Evolutionary conservation across 495 filamentous ascomycete species (phyloP).

Genomic region (Tuber calosporum): DNA sequence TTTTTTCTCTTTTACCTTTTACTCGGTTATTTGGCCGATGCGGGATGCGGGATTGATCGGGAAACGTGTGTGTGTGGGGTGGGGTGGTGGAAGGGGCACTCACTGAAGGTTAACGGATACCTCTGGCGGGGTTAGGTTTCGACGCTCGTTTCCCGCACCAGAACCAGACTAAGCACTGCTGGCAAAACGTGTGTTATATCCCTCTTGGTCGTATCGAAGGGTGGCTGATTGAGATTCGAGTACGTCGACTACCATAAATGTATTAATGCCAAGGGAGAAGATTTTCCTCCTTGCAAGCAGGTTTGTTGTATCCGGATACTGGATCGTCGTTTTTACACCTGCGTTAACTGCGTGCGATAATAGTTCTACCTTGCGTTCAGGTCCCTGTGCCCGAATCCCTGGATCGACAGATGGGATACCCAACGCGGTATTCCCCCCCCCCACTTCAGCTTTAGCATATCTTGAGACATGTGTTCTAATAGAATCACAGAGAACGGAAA

Average conservation of each 20-base stretch:
- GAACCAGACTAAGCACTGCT: conserved; percentile 74
- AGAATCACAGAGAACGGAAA: conserved; percentile 67
- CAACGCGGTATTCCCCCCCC: conserved; percentile 69
- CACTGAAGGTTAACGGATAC: conserved; percentile 6
- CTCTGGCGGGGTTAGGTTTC: conserved; percentile 58
- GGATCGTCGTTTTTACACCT: not conserved
- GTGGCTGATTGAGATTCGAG: conserved; percentile 74
- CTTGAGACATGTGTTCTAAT: conserved; percentile 3
- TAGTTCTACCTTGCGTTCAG: conserved; percentile 94
- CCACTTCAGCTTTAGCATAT: not conserved
- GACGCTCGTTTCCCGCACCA: conserved; percentile 97
- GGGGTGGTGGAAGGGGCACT: not conserved
- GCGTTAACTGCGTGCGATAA: conserved; percentile 16
- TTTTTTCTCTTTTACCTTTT: no score
- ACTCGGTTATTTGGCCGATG: conserved; percentile 18
- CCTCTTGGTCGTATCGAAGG: not conserved
- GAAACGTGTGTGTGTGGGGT: no score
- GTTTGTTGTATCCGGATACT: conserved; percentile 47
- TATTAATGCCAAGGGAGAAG: conserved; percentile 95
- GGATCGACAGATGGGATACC: conserved; percentile 93
- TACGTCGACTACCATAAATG: conserved; percentile 99
- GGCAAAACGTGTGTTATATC: conserved; percentile 20
- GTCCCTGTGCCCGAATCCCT: conserved; percentile 91
- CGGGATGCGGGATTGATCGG: not conserved
- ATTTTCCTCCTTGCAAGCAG: conserved; percentile 95